phyloP scores from a whole-genome alignment of 768 basidiomycete species.

The Mycena amicta region DNA sequence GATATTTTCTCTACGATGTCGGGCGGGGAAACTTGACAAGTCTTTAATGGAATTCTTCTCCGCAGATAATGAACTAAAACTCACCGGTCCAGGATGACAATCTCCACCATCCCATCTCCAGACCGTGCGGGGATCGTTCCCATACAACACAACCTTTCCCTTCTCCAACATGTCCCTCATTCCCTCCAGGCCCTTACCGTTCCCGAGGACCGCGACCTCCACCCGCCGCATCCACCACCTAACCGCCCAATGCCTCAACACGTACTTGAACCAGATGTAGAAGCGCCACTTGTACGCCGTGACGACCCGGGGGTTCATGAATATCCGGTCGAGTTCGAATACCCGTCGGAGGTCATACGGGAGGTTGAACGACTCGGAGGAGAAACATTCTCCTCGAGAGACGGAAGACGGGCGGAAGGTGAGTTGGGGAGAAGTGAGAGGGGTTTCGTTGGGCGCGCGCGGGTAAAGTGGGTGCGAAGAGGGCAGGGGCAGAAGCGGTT shows the following conservation, averaged over 20 bases:
- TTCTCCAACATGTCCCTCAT: background rate
- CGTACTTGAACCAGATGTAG: background rate
- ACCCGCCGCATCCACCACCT: background rate
- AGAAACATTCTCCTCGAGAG: conserved; percentile 32
- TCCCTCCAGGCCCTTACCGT: too few relatives aligned
- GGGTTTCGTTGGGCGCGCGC: background rate
- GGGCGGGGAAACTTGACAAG: too few relatives aligned
- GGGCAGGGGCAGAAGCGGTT: conserved; percentile 9
- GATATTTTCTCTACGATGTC: too few relatives aligned
- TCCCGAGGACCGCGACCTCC: background rate
- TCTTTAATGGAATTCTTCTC: too few relatives aligned
- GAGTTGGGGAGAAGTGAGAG: conserved; percentile 13
- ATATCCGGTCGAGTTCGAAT: conserved; percentile 28
- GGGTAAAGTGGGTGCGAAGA: conserved; percentile 29
- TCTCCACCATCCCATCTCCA: background rate
- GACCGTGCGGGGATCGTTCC: background rate
- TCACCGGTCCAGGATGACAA: background rate
- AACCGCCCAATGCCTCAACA: background rate
- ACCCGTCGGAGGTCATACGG: conserved; percentile 44
- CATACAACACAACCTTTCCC: background rate
- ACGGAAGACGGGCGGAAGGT: conserved; percentile 28
- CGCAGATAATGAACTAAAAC: background rate
- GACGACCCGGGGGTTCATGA: conserved; percentile 40
- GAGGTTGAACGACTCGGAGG: conserved; percentile 41
- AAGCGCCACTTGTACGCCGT: conserved; percentile 27